These are phyloP conservation scores for Babesia sp. DNA, from an alignment of 169 alveolate species.

Conservation along the genomic window DNA sequence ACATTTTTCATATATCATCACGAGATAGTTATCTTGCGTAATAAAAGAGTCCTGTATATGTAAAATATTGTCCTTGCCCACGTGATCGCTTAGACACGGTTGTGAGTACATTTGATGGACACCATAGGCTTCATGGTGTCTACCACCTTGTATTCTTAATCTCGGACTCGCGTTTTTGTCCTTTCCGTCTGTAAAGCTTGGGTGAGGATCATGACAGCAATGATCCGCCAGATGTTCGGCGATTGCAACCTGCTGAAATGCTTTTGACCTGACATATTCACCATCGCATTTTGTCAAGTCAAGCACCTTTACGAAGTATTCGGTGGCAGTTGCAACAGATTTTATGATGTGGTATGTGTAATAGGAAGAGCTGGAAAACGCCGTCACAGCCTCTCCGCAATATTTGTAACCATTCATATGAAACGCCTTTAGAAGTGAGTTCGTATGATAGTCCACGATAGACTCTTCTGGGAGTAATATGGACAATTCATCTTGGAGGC, in stretches of 20 bases:
- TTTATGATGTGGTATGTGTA: constrained; percentile 6
- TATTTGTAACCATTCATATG: background rate
- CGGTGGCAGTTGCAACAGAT: background rate
- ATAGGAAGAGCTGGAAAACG: background rate
- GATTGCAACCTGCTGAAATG: background rate
- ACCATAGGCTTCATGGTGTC: background rate
- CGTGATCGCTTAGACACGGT: background rate
- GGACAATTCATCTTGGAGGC: background rate
- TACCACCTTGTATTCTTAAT: background rate
- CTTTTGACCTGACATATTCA: background rate
- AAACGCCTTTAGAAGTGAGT: background rate
- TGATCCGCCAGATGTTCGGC: background rate
- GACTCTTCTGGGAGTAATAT: constrained; percentile 1
- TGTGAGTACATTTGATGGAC: background rate
- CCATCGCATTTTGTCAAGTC: background rate
- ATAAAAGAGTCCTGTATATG: background rate
- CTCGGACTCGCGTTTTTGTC: background rate
- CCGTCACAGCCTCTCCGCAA: background rate
- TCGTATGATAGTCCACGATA: background rate
- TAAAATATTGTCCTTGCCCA: constrained; percentile 4
- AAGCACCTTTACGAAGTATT: constrained; percentile 31
- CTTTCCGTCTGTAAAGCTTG: background rate
- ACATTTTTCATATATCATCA: constrained; percentile 27
- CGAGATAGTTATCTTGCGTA: background rate
- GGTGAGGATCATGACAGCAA: background rate